Base-by-base conservation (phyloP, 2,329 filamentous ascomycete species). In the Sphaerulina vaccinii region DNA sequence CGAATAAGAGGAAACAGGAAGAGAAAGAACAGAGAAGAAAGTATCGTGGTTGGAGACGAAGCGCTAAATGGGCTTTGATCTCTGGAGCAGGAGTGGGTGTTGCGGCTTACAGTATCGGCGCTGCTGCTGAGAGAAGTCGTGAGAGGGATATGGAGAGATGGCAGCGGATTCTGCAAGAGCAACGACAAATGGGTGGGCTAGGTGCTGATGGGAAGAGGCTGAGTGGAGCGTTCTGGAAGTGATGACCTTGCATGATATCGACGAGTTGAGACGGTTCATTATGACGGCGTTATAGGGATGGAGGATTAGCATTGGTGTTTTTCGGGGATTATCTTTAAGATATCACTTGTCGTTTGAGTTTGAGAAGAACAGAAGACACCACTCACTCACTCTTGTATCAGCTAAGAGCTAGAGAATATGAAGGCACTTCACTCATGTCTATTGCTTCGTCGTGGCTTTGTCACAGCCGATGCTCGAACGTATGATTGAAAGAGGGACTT, bases 91-190 rank as follows among this genome's bases (percentile, higher is more conserved):
- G 77, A 68, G 70, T 82, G 1, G 80, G 75, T 1, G 81, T 77
- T 1, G 68, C 79, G 2, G 77, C 78, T 1, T 87, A 86, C 61
- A 77, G 76, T 1, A 69, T 81, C 16, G 82, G 83, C 7, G 75
- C 83, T 11, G 70, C 82, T n/a, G 72, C 73, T 1, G 83, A 86
- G 59, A 59, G 57, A 42, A 52, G 56, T 48, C 57, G 59, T 41
- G 51, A 52, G 41, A 54, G 48, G 35, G 52, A 54, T 35, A 56
- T 51, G 45, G 55, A 60, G 53, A 54, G 56, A 35, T 63, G 61
- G 61, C 46, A 62, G 52, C 42, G 55, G 54, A 55, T 62, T 40
- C n/a, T 62, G 23, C 33, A 35, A 5, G 59, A 60, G 42, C 38
- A 50, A 21, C 42, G 47, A 29, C n/a, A 19, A 11, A n/a, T 42